Evolutionary conservation across 1,284 basidiomycete genomes (phyloP), one percentile per base, ranked within the genome.

Genomic region (Limonomyces culmigenus): DNA sequence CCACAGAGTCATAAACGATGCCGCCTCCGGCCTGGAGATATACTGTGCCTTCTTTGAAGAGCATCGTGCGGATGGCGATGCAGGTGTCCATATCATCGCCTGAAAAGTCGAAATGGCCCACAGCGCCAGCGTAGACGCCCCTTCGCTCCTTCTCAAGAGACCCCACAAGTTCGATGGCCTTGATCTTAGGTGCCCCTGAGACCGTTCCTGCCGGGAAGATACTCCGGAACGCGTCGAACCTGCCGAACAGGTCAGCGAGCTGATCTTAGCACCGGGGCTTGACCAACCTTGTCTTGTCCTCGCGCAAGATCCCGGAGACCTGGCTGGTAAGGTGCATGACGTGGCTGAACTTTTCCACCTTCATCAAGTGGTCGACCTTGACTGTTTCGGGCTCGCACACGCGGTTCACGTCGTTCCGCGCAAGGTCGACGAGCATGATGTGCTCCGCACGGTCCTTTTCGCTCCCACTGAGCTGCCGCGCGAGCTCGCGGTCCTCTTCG

Each of bases 121-220:
- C 91, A 1, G 91, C 95, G 29, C 95, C 95, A 4, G 92, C 95
- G 49, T 99, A 99, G 5, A 97, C 83, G 17, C 93, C 93, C 25
- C 95, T 70, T 34, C 78, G 74, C 55, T 97, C 89, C 50, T 79
- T 67, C 54, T 98, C 95, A 32, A 97, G 60, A 14, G 76, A 76
- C 11, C 77, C 78, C 29, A 99, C 65, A 23, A 99, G 76, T 54
- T 98, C 89, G 46, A 99, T 89, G 1, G 95, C 95, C 53, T 95
- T 93, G 57, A 99, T 91, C 60, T 99, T 99, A 2, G 95, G 95
- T 19, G 95, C 95, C 12, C 95, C 95, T 0, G 89, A 95, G n/a
- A 99, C 93, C 2, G 95, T 99, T 1, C 95, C 95, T 4, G 95
- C 93, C 0, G 95, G 95, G 65, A 99, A 98, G 47, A 99, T 98